Base-by-base conservation (phyloP, 495 filamentous ascomycete genomes). In the Aspergillus hancockii region DNA sequence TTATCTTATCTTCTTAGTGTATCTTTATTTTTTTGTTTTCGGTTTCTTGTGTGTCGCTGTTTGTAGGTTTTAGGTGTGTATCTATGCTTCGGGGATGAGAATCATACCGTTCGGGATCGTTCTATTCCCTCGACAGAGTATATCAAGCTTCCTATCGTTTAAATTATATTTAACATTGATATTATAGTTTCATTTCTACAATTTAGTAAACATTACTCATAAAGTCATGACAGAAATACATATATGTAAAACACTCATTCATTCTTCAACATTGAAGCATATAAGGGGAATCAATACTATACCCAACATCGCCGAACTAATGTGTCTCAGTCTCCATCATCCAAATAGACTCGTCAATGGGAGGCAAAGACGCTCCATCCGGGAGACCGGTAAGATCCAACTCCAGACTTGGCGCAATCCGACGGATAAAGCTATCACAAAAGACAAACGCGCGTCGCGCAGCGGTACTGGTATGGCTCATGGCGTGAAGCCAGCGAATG, bases 361-460 rank as follows among this genome's bases (percentile, higher is more conserved):
- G 34, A 16, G 55, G 55, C 14, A 59, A 49, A 2, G 62, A 45
- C 18, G 28, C 30, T 5, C 46, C 49, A 19, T 64, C 66, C 0
- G 75, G 73, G 52, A 74, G 63, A 45, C 69, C 67, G 2, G 23
- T 31, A 40, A 78, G 57, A 61, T 75, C 72, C n/a, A 78, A 28
- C 0, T 54, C 56, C 18, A 76, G 16, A 18, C 32, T 59, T 6
- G 69, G 64, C 14, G 64, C 71, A 55, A 75, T 67, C 21, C 65
- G 70, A 25, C 59, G 55, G 5, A 75, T 30, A 36, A 74, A 56
- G 28, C 57, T 59, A 46, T 71, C 66, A 52, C 69, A 71, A 9
- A 83, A 67, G n/a, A 71, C 53, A 62, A 80, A 85, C 18, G 83
- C 84, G 19, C 82, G 74, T 16, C 72, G 55, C 0, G 82, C 74